These are phyloP conservation scores for Umbelopsis isabellina DNA, from an alignment of 192 early-diverging fungal species.

Conservation along the genomic window DNA sequence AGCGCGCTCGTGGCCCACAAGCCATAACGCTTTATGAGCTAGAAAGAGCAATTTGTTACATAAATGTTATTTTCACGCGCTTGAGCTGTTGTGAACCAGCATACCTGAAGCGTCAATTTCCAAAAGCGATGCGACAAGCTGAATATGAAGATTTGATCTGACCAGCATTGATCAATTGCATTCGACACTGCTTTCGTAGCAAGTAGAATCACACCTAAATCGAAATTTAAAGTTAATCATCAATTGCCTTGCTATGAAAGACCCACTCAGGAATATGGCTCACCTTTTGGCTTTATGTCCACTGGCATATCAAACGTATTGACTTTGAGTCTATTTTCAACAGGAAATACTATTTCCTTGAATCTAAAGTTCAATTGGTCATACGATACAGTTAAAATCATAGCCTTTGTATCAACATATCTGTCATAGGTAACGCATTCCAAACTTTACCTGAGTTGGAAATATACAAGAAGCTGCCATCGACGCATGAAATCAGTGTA, in stretches of 20 bases:
- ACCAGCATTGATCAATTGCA: slow-evolving; percentile 63
- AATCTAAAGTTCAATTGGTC: slow-evolving; percentile 37
- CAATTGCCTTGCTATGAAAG: background rate
- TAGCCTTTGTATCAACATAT: background rate
- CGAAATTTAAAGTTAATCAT: background rate
- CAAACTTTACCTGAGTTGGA: slow-evolving; percentile 50
- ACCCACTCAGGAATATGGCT: background rate
- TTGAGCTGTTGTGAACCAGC: background rate
- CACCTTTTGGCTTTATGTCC: background rate
- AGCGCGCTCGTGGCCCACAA: slow-evolving; percentile 29
- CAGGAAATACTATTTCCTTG: slow-evolving; percentile 45
- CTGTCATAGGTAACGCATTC: background rate
- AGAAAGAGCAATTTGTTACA: background rate
- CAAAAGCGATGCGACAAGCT: slow-evolving; percentile 60
- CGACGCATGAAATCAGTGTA: slow-evolving; percentile 61
- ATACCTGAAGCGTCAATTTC: slow-evolving; percentile 63
- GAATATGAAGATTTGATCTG: slow-evolving; percentile 60
- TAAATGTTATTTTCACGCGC: background rate
- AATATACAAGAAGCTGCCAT: slow-evolving; percentile 67
- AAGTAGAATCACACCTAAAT: slow-evolving; percentile 31
- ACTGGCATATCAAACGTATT: slow-evolving; percentile 10
- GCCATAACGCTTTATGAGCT: slow-evolving; percentile 35
- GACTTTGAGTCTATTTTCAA: slow-evolving; percentile 38
- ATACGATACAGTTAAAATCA: background rate
- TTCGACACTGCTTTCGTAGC: slow-evolving; percentile 51